Evolutionary conservation across 2,329 filamentous ascomycete genomes (phyloP), one percentile per base, ranked within the genome.

Genomic region (Zymoseptoria pseudotritici): DNA sequence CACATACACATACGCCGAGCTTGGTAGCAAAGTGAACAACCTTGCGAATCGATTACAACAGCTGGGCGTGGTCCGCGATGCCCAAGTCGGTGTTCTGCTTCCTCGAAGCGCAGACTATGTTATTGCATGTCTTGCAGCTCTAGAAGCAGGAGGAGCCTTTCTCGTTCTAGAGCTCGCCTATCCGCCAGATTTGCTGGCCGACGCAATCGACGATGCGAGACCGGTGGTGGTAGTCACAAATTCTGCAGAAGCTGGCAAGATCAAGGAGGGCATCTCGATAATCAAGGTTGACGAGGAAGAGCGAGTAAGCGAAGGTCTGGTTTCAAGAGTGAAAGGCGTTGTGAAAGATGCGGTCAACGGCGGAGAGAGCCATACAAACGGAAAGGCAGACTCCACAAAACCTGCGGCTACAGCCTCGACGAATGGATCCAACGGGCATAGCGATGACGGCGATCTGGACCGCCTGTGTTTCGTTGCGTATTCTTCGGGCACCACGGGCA

Each of bases 161-260:
- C 79, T 93, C 4, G 89, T 92, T 2, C 82, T 93, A 2, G 89
- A 93, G 74, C 79, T 91, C 54, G 89, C 89, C 2, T 92, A 92
- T 64, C 89, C 89, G 13, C 83, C 87, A 0, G 86, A 85, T 58
- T 78, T 92, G 54, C 77, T 93, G 62, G 83, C 87, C 56, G 88
- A 91, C 73, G 89, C 92, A 56, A 82, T 92, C 56, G 86, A 89
- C 29, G 89, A 93, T 77, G 87, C 88, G 10, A 82, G 80, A 26
- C 89, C 89, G 2, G 81, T 80, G 8, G 87, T 90, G 21, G 80
- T 92, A 3, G 78, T 93, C 65, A 91, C 89, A 0, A 82, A 86
- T 70, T 78, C 76, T 57, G 81, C 83, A 10, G 86, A 91, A 66
- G 81, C 82, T 6, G 80, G 78, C 65, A 87, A 87, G 67, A 83